A percentile compares a stretch with the other conserved stretches of the same genome.
Conservation (phyloP, 108 stramenopile species). For the Nitzschia palea region DNA sequence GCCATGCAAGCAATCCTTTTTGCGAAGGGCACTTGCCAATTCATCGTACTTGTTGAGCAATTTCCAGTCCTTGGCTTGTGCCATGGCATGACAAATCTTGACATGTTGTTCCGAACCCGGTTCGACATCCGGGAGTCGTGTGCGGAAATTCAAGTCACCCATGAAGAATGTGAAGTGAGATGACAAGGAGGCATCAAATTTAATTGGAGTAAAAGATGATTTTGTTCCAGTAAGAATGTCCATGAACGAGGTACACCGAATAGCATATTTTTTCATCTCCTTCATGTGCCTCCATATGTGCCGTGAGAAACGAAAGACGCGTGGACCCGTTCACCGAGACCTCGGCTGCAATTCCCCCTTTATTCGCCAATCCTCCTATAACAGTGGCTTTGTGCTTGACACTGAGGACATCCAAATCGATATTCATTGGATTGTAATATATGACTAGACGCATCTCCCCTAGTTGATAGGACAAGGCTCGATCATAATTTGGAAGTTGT, state of each 20-base stretch:
- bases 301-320: conserved; percentile 48
- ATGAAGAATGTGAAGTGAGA: conserved; percentile 61
- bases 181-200: conserved; percentile 44
- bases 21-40: conserved; percentile 37
- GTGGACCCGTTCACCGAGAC: conserved; percentile 44
- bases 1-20: conserved; percentile 50
- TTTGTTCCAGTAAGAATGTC: conserved; percentile 47
- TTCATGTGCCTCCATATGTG: conserved; percentile 74
- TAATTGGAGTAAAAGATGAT: conserved; percentile 18
- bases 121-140: conserved; percentile 19
- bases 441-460: conserved; percentile 72
- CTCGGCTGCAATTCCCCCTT: conserved; percentile 66
- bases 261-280: conserved; percentile 42
- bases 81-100: conserved; percentile 25
- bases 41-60: conserved; percentile 60
- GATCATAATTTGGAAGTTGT: conserved; percentile 38
- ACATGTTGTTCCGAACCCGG: conserved; percentile 31
- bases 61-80: conserved; percentile 38
- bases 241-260: conserved; percentile 37
- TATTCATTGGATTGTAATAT: conserved; percentile 30
- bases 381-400: conserved; percentile 53
- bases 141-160: conserved; percentile 75
- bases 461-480: conserved; percentile 45
- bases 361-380: conserved; percentile 53
- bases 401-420: conserved; percentile 24